Base-by-base conservation (phyloP, 2,329 filamentous ascomycete genomes). In the Talaromyces verruculosus region DNA sequence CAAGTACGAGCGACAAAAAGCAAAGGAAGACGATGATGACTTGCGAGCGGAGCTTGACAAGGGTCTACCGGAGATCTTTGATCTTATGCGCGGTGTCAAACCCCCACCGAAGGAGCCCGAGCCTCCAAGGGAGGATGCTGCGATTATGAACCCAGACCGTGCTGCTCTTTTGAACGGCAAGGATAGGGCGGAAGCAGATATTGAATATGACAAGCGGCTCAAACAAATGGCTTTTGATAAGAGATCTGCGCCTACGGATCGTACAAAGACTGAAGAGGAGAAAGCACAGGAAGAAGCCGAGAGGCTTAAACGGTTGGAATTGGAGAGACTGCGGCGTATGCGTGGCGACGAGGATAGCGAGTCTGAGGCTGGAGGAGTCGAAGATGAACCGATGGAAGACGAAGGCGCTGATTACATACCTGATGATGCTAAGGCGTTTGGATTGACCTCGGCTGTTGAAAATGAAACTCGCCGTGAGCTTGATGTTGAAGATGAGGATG, bases 1-100 rank as follows among this genome's bases (percentile, higher is more conserved):
- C 84, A 98, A 97, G 80, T 93, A 94, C 74, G 93, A 98, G 80
- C 88, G 95, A 47, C 95, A 99, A 78, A 89, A 92, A 67, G 88
- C 88, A 33, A 97, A 97, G 75, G 95, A 98, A 68, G 92, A 95
- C 60, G 95, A 99, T 71, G 92, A 96, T 61, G 94, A 97, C 70
- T 78, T 97, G 63, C 86, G 93, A 67, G 89, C 89, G 66, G 88
- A 93, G 76, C 83, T 99, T 17, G 93, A 99, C 77, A 89, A 93
- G 75, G 91, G 92, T 47, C 84, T 98, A 68, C 85, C 87, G 13
- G 88, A 91, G 69, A 86, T 99, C 15, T 89, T 93, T 69, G 83
- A 85, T 62, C 85, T 96, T 47, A 81, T 99, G 28, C 82, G 84
- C 67, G 83, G 83, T 11, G 82, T 88, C 77, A 80, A 85, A 74